Conservation (phyloP, 2,329 filamentous ascomycete genomes). For the Aureobasidium sp. region DNA sequence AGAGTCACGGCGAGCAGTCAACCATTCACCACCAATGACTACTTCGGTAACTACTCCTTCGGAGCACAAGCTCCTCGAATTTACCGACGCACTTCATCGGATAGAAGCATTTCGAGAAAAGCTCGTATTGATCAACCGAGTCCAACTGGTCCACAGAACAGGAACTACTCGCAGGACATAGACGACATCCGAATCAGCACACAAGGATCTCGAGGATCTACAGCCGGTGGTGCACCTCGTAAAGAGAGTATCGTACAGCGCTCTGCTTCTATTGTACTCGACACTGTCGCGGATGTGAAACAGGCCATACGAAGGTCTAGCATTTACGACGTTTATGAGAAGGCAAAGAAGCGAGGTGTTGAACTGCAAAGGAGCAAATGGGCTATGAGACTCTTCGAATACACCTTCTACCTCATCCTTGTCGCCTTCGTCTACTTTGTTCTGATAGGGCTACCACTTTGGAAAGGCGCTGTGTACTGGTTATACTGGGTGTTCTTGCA, state of each 20-base stretch:
- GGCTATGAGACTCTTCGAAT: constrained; percentile 35
- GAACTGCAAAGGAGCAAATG: constrained; percentile 25
- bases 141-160: not conserved
- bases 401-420: constrained; percentile 32
- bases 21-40: not conserved
- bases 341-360: constrained; percentile 20
- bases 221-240: not conserved
- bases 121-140: not conserved
- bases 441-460: constrained; percentile 40
- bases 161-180: not conserved
- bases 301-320: constrained; percentile 5
- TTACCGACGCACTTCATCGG: not conserved
- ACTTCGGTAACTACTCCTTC: not conserved
- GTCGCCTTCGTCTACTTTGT: constrained; percentile 40
- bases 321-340: constrained; percentile 22
- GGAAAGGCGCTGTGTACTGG: constrained; percentile 41
- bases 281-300: not conserved
- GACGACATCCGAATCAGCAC: not conserved
- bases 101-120: not conserved
- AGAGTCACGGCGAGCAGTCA: not conserved
- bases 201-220: not conserved
- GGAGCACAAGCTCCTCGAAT: not conserved
- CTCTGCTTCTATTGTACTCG: constrained; percentile 10
- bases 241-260: not conserved
- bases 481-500: constrained; percentile 34